Percentiles rank a stretch among this genome's conserved stretches.
These are phyloP conservation scores for Zygnema cylindricum DNA, from an alignment of 139 green algal species.

Conservation along the genomic window DNA sequence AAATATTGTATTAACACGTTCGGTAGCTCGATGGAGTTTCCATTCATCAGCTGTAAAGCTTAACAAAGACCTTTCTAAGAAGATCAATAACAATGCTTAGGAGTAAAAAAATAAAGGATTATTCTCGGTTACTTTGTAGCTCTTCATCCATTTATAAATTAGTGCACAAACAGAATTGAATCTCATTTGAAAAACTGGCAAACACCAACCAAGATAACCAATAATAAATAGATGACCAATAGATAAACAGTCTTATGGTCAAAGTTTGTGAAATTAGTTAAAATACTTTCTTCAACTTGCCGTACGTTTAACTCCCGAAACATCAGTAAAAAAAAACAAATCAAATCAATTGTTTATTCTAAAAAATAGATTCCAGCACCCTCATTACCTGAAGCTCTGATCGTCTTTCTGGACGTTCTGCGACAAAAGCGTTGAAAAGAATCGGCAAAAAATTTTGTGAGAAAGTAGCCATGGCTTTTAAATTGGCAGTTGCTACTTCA, in stretches of 20 bases:
- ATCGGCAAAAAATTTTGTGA: constrained; percentile 83
- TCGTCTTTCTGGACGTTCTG: constrained; percentile 64
- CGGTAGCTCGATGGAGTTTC: too few relatives aligned
- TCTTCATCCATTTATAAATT: too few relatives aligned
- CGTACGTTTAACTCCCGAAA: background rate
- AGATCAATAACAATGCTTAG: too few relatives aligned
- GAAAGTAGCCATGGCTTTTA: constrained; percentile 68
- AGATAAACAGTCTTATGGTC: background rate
- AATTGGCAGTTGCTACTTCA: constrained; percentile 63
- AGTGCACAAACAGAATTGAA: too few relatives aligned
- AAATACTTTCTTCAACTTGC: background rate
- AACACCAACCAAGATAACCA: background rate
- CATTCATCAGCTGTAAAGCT: too few relatives aligned
- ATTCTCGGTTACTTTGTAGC: too few relatives aligned
- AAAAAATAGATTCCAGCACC: background rate
- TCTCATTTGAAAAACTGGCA: background rate
- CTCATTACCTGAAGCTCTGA: constrained; percentile 54
- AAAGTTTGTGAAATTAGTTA: background rate
- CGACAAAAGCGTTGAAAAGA: constrained; percentile 85
- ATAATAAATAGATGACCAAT: background rate
- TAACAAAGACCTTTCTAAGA: too few relatives aligned
- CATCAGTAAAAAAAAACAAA: background rate
- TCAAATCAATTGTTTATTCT: background rate
- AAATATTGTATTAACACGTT: too few relatives aligned
- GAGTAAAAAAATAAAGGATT: too few relatives aligned